Evolutionary conservation across 805 yeast genomes (phyloP).

Genomic region (Nakazawaea sp.): DNA sequence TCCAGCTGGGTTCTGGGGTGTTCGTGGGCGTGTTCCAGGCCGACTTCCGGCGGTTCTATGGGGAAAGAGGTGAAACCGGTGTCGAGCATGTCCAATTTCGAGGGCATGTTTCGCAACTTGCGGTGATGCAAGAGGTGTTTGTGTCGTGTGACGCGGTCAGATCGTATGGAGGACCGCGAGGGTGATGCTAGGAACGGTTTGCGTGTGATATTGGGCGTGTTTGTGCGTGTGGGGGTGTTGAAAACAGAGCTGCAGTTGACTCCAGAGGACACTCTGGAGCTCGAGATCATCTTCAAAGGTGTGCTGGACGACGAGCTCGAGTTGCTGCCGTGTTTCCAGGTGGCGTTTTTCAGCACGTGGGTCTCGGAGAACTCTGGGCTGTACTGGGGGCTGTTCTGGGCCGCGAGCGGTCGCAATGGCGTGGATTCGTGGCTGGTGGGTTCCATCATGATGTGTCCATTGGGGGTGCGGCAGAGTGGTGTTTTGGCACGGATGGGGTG

Average conservation of each 20-base stretch:
- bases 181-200: conserved; percentile 1
- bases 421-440: too few species aligned
- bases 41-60: conserved; percentile 4
- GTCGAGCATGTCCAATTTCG: conserved; percentile 10
- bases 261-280: conserved; percentile 6
- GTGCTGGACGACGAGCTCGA: not conserved
- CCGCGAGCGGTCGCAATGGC: too few species aligned
- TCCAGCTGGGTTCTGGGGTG: not conserved
- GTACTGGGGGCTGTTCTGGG: too few species aligned
- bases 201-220: too few species aligned
- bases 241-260: conserved; percentile 1
- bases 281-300: conserved; percentile 2
- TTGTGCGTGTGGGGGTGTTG: conserved; percentile 8
- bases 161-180: conserved; percentile 1
- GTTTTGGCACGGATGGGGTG: too few species aligned
- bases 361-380: too few species aligned
- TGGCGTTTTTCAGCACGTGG: too few species aligned
- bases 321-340: too few species aligned
- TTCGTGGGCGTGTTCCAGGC: not conserved
- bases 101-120: conserved; percentile 6
- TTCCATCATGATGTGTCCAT: too few species aligned
- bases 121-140: not conserved
- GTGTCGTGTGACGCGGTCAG: not conserved
- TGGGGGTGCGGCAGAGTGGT: too few species aligned
- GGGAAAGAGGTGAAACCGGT: conserved; percentile 11